phyloP scores from a whole-genome alignment of 352 stramenopile species.

The Globisporangium solare region DNA sequence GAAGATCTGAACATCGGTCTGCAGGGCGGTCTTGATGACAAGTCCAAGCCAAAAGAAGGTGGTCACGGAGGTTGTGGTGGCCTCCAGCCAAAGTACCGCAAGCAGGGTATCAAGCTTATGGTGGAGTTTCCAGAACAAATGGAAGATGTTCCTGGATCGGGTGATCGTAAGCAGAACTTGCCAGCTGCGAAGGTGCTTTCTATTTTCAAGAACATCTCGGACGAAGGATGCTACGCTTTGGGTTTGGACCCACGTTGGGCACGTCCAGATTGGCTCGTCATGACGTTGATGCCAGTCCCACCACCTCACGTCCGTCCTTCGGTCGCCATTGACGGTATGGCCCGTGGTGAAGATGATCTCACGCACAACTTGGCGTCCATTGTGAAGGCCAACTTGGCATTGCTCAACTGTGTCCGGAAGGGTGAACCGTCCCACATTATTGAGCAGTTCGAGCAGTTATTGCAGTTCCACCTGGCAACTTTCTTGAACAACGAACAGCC shows the following conservation, averaged over 20 bases:
- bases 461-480: constrained; percentile 84
- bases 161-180: constrained; percentile 97
- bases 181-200: constrained; percentile 93
- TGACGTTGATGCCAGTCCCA: constrained; percentile 97
- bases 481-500: constrained; percentile 99
- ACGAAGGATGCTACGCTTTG: constrained; percentile 94
- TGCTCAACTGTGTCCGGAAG: constrained; percentile 94
- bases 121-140: constrained; percentile 95
- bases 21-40: constrained; percentile 77
- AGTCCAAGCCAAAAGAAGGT: constrained; percentile 77
- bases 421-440: constrained; percentile 96
- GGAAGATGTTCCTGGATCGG: constrained; percentile 90
- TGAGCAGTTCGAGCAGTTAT: constrained; percentile 88
- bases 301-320: constrained; percentile 97
- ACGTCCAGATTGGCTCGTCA: constrained; percentile 98
- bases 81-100: constrained; percentile 94
- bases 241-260: constrained; percentile 94
- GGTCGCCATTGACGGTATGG: constrained; percentile 92
- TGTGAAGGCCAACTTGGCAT: constrained; percentile 96
- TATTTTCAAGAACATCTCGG: constrained; percentile 97
- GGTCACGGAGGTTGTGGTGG: constrained; percentile 77
- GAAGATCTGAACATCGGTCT: constrained; percentile 85
- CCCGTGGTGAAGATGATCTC: constrained; percentile 96
- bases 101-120: constrained; percentile 93
- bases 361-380: constrained; percentile 98